Evolutionary conservation across 768 basidiomycete species (phyloP).

Genomic region (Termitomyces sp.): DNA sequence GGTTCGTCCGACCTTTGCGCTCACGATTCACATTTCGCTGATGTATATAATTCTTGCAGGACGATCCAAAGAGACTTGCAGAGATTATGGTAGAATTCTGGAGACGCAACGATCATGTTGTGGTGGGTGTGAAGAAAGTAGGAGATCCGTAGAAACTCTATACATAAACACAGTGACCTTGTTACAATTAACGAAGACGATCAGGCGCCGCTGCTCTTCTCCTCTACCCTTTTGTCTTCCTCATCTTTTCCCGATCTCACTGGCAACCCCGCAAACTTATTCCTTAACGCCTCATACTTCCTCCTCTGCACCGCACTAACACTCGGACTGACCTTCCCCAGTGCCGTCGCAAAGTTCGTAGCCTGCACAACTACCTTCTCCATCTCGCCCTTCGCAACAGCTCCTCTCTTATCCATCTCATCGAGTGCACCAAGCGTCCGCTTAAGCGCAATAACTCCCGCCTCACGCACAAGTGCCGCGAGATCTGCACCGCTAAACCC

Average conservation of each 20-base stretch:
- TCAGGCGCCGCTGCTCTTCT: constrained; percentile 6
- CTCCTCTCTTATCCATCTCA: constrained; percentile 41
- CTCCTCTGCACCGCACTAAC: constrained; percentile 76
- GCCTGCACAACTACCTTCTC: constrained; percentile 46
- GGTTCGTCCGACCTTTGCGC: constrained; percentile 39
- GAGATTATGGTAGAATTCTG: constrained; percentile 86
- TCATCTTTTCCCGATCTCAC: constrained; percentile 45
- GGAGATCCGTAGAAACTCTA: constrained; percentile 31
- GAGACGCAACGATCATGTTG: constrained; percentile 77
- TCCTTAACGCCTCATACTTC: constrained; percentile 77
- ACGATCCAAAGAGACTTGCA: constrained; percentile 79
- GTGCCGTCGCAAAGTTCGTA: constrained; percentile 69
- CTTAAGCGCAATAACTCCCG: constrained; percentile 80
- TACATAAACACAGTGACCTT: neutral
- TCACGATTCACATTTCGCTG: constrained; percentile 1
- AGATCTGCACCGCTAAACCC: constrained; percentile 94
- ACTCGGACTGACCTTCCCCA: constrained; percentile 83
- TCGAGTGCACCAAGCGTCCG: constrained; percentile 67
- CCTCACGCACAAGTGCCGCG: constrained; percentile 84
- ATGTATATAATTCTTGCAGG: constrained; percentile 47
- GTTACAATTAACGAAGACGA: neutral
- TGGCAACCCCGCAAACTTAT: constrained; percentile 81
- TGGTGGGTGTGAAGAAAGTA: constrained; percentile 58
- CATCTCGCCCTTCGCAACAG: constrained; percentile 10
- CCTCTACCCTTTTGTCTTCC: constrained; percentile 30